Percentiles rank a stretch among this genome's conserved stretches.
phyloP scores from a whole-genome alignment of 352 stramenopile species.

The Globisporangium paroecandrum region DNA sequence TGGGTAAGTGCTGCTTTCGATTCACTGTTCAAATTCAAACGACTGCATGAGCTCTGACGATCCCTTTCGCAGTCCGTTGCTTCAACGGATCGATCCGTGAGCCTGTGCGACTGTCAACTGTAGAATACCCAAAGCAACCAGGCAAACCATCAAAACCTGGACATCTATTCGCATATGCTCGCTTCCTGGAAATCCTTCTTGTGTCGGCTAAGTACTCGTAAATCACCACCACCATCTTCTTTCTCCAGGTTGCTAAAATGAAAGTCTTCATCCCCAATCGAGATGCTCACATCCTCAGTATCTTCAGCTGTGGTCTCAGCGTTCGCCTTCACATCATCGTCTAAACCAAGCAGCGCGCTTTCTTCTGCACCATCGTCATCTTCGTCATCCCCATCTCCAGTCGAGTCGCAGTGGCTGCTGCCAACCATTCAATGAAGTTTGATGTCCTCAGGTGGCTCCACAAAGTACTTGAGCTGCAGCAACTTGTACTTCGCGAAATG shows the following conservation, averaged over 20 bases:
- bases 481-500: conserved; percentile 35
- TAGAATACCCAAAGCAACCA: neutral
- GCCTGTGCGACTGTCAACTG: neutral
- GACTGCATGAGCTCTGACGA: neutral
- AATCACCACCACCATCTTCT: neutral
- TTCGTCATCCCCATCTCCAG: neutral
- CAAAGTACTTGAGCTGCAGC: conserved; percentile 64
- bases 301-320: neutral
- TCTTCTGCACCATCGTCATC: neutral
- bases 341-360: neutral
- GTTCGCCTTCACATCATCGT: neutral
- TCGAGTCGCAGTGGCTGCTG: neutral
- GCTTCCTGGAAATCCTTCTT: neutral
- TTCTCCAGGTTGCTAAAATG: neutral
- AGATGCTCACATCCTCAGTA: neutral
- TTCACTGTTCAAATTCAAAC: neutral
- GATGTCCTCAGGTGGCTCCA: conserved; percentile 36
- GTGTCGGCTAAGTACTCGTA: neutral
- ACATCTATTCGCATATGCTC: conserved; percentile 1
- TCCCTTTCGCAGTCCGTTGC: neutral
- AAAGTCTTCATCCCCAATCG: neutral
- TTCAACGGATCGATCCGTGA: neutral
- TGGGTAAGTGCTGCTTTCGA: neutral
- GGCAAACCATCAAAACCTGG: neutral
- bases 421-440: conserved; percentile 9